Evolutionary conservation across 768 basidiomycete species (phyloP), one percentile per base, ranked within the genome.

Genomic region (Lentinus tigrinus): DNA sequence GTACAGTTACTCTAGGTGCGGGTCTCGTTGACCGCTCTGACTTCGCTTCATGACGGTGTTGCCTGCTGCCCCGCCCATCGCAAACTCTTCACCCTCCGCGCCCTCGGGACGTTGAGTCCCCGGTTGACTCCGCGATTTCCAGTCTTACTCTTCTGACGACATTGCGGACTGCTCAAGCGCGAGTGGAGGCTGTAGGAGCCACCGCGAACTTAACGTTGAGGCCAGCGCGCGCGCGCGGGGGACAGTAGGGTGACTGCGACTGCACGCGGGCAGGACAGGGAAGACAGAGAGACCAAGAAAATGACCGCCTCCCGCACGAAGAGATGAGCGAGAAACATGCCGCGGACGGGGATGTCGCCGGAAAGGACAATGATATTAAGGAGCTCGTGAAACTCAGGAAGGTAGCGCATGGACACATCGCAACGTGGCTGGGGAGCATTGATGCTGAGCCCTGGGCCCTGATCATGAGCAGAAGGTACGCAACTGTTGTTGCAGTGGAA

Each of bases 381-480:
- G 79, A 78, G 52, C 67, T 72, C 24, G 69, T 71, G 28, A 71
- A 73, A 31, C 60, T 82, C 21, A 67, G 74, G 46, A 70, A 74
- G 51, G 76, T 83, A 6, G 83, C 84, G 10, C 87, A 88, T 58
- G 88, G 89, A 7, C 75, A 87, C 23, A 85, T 93, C n/a, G 79
- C 89, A 8, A 88, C 85, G 8, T 93, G 90, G 90, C 64, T 93
- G 58, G 89, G 86, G 27, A 78, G 73, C 10, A 83, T 91, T 47
- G 85, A 86, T 51, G 76, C 81, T 4, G 81, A 80, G n/a, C n/a
- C n/a, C n/a, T n/a, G n/a, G n/a, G n/a, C n/a, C n/a, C n/a, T n/a
- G n/a, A n/a, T n/a, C n/a, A n/a, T n/a, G n/a, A n/a, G n/a, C n/a
- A n/a, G n/a, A n/a, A n/a, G n/a, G n/a, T n/a, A n/a, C n/a, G n/a